Evolutionary conservation across 2,329 filamentous ascomycete genomes (phyloP).

Genomic region (Venturia carpophila): DNA sequence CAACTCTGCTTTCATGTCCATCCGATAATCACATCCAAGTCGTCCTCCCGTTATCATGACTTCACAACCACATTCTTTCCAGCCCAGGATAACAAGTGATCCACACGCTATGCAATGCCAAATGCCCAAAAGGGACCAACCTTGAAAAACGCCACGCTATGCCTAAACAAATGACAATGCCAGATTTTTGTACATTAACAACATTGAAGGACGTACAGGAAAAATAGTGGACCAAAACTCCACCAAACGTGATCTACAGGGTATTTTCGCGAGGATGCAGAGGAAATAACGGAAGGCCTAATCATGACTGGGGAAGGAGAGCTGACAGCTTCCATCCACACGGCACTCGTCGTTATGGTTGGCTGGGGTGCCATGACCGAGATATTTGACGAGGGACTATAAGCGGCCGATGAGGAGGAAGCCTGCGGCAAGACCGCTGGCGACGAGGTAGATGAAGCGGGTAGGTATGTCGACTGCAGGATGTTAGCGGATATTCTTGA

Average conservation of each 20-base stretch:
- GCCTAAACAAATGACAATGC: neutral
- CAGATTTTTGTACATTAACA: neutral
- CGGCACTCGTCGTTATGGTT: neutral
- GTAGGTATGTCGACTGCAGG: constrained; percentile 43
- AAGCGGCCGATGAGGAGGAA: constrained; percentile 40
- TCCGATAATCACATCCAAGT: neutral
- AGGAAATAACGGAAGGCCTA: constrained; percentile 1
- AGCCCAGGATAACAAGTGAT: neutral
- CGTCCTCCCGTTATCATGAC: constrained; percentile 2
- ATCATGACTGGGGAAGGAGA: neutral
- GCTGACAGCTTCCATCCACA: neutral
- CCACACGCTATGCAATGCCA: neutral
- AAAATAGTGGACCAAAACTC: neutral
- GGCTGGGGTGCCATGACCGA: neutral
- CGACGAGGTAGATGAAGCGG: constrained; percentile 45
- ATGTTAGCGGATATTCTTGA: constrained; percentile 25
- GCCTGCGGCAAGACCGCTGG: constrained; percentile 38
- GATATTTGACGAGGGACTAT: constrained; percentile 16
- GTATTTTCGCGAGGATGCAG: constrained; percentile 7
- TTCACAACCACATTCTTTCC: neutral
- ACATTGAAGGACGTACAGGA: neutral
- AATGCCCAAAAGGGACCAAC: neutral
- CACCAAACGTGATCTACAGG: neutral
- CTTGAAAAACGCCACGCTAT: constrained; percentile 6
- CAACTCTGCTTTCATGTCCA: neutral